These are phyloP conservation scores for Parastagonospora nodorum DNA, from an alignment of 2,329 filamentous ascomycete species.

Conservation along the genomic window DNA sequence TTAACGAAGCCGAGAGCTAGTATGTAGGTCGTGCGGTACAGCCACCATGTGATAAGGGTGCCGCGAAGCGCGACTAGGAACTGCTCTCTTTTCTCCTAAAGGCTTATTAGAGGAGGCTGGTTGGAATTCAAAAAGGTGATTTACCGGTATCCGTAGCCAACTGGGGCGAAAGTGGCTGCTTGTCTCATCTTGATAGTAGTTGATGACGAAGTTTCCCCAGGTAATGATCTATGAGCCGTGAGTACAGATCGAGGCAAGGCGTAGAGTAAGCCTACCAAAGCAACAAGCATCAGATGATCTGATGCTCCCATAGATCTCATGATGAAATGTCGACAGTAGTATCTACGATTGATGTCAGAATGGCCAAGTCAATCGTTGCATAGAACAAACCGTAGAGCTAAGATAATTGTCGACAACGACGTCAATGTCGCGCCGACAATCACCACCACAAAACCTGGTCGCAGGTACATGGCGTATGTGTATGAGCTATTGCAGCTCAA, in stretches of 20 bases:
- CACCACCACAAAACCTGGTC: conserved; percentile 41
- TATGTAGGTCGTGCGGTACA: conserved; percentile 40
- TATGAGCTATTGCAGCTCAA: not conserved
- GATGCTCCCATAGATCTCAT: conserved; percentile 37
- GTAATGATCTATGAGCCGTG: conserved; percentile 33
- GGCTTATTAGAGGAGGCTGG: conserved; percentile 9
- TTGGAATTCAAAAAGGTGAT: not conserved
- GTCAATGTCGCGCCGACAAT: conserved; percentile 42
- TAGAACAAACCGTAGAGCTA: conserved; percentile 35
- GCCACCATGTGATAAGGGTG: conserved; percentile 40
- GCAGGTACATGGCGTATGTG: conserved; percentile 29
- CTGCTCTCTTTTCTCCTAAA: conserved; percentile 35
- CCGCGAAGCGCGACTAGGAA: conserved; percentile 30
- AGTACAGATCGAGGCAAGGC: conserved; percentile 1
- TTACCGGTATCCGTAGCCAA: conserved; percentile 34
- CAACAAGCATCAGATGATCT: conserved; percentile 42
- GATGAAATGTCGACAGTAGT: conserved; percentile 41
- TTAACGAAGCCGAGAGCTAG: conserved; percentile 40
- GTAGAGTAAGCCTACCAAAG: conserved; percentile 27
- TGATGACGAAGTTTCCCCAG: conserved; percentile 44
- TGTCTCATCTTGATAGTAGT: conserved; percentile 41
- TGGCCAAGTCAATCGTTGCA: not conserved
- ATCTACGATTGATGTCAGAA: conserved; percentile 20
- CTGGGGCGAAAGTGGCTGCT: conserved; percentile 32
- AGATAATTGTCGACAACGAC: conserved; percentile 40